These are phyloP conservation scores for Simplicillium aogashimaense DNA, from an alignment of 2,329 filamentous ascomycete species.

Conservation along the genomic window DNA sequence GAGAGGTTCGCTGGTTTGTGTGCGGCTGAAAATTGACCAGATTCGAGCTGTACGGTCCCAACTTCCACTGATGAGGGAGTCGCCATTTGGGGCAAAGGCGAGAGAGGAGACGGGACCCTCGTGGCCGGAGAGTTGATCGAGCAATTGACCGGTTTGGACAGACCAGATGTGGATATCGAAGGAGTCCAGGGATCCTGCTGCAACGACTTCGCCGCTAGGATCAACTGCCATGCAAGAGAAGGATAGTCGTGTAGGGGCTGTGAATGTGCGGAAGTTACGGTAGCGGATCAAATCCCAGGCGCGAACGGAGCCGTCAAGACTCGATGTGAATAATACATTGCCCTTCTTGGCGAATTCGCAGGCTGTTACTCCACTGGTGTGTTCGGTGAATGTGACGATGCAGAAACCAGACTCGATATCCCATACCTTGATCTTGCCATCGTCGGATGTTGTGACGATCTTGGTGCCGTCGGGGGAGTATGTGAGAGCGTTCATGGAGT, in stretches of 20 bases:
- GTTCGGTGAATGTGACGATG: slow-evolving; percentile 95
- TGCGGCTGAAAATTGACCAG: slow-evolving; percentile 90
- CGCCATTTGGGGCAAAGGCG: slow-evolving; percentile 80
- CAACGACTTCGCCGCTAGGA: slow-evolving; percentile 90
- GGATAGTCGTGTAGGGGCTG: slow-evolving; percentile 79
- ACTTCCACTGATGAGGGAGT: slow-evolving; percentile 77
- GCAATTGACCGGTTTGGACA: slow-evolving; percentile 89
- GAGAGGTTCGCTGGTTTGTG: slow-evolving; percentile 88
- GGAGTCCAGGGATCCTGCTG: slow-evolving; percentile 87
- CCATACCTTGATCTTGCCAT: slow-evolving; percentile 98
- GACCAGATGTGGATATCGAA: slow-evolving; percentile 99
- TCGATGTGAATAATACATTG: slow-evolving; percentile 91
- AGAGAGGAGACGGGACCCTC: slow-evolving; percentile 87
- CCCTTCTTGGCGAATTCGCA: slow-evolving; percentile 94
- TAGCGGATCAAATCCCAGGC: slow-evolving; percentile 96
- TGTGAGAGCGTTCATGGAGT: slow-evolving; percentile 85
- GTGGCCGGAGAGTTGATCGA: slow-evolving; percentile 84
- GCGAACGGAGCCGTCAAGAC: slow-evolving; percentile 84
- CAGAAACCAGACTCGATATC: slow-evolving; percentile 95
- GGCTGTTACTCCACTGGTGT: slow-evolving; percentile 85
- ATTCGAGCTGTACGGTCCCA: slow-evolving; percentile 95
- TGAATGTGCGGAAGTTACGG: slow-evolving; percentile 95
- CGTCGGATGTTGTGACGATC: slow-evolving; percentile 88
- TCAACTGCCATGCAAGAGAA: slow-evolving; percentile 96
- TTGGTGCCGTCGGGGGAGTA: slow-evolving; percentile 92